phyloP scores from a whole-genome alignment of 495 filamentous ascomycete species.

The Letharia lupina region DNA sequence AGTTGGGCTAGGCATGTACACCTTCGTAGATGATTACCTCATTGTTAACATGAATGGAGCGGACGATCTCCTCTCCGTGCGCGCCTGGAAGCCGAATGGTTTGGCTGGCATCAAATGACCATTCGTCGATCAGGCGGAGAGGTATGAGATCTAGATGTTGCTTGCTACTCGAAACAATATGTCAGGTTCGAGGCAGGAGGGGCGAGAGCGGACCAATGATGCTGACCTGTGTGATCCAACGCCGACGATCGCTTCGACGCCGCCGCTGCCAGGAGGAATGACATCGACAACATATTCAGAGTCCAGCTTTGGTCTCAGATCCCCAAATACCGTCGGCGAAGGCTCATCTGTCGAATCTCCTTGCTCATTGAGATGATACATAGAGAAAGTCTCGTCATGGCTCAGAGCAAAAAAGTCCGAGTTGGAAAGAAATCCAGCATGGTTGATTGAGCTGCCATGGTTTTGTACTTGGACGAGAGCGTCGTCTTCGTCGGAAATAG shows the following conservation, averaged over 20 bases:
- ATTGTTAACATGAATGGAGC: constrained; percentile 67
- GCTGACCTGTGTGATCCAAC: constrained; percentile 51
- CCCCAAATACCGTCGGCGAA: constrained; percentile 55
- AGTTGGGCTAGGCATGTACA: constrained; percentile 6
- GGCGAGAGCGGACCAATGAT: background rate
- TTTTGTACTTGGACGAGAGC: constrained; percentile 81
- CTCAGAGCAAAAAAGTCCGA: constrained; percentile 65
- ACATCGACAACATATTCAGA: constrained; percentile 83
- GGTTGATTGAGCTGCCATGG: constrained; percentile 73
- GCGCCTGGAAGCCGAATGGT: constrained; percentile 61
- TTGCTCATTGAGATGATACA: constrained; percentile 59
- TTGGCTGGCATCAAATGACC: constrained; percentile 52
- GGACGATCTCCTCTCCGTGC: constrained; percentile 77
- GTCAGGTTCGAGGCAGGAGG: background rate
- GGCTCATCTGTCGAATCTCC: constrained; percentile 37
- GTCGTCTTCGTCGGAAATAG: constrained; percentile 73
- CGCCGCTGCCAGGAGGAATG: constrained; percentile 41
- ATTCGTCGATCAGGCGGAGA: constrained; percentile 47
- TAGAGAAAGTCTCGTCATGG: constrained; percentile 71
- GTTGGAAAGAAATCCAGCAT: constrained; percentile 66
- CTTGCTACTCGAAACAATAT: constrained; percentile 36
- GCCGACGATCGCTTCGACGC: constrained; percentile 41
- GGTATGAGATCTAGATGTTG: constrained; percentile 61
- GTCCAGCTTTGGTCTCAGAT: constrained; percentile 59
- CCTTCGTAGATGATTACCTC: constrained; percentile 38